phyloP scores from a whole-genome alignment of 345 rosid genomes.

The Aethionema arabicum region DNA sequence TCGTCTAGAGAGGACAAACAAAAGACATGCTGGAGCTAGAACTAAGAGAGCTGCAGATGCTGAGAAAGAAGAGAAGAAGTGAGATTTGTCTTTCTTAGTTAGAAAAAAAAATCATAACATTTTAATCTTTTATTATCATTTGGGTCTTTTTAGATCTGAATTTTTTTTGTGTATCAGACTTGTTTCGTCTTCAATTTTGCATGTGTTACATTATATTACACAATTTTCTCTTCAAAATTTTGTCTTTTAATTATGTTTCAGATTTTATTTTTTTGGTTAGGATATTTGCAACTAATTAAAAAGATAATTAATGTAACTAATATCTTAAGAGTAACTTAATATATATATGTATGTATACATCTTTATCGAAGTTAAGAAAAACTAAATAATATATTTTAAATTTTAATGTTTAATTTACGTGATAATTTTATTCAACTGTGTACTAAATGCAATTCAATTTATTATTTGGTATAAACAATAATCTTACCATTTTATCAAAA shows the following conservation, averaged over 20 bases:
- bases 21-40: conserved; percentile 66
- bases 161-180: conserved; percentile 31
- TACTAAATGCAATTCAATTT: no score
- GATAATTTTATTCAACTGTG: no score
- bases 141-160: conserved; percentile 11
- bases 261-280: no score
- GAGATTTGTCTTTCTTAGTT: conserved; percentile 30
- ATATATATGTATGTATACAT: no score
- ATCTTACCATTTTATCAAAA: no score
- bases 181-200: neutral
- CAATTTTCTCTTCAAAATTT: conserved; percentile 1
- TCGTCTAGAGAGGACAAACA: conserved; percentile 56
- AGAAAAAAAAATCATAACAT: neutral
- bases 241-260: conserved; percentile 2
- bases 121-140: conserved; percentile 2
- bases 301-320: no score
- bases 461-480: no score
- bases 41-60: conserved; percentile 90
- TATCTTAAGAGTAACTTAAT: no score
- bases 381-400: no score
- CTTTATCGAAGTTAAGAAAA: no score
- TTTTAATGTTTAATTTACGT: no score
- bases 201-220: neutral
- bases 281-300: no score
- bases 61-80: conserved; percentile 94